Conservation (phyloP, 2,329 filamentous ascomycete species). For the Allantophomopsis lycopodina region DNA sequence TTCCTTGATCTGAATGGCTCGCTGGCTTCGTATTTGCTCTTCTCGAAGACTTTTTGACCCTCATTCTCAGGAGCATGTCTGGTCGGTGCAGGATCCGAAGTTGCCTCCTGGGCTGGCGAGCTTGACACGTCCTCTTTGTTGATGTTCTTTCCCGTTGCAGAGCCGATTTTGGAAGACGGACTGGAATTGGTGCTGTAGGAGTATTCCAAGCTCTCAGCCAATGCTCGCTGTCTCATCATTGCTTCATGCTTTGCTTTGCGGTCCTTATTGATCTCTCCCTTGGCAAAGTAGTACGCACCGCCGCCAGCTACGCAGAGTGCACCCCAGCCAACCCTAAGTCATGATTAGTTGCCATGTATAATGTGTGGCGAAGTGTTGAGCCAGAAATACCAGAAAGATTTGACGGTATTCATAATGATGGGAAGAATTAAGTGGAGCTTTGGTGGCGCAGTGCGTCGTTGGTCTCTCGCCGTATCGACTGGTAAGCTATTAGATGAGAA, state of each 20-base stretch:
- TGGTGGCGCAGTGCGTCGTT: no score
- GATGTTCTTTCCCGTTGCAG: background rate
- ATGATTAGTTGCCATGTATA: background rate
- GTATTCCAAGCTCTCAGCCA: slow-evolving; percentile 39
- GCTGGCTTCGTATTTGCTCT: slow-evolving; percentile 79
- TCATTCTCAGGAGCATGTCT: slow-evolving; percentile 65
- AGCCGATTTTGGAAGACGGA: slow-evolving; percentile 21
- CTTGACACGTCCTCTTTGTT: slow-evolving; percentile 37
- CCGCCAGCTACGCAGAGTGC: slow-evolving; percentile 82
- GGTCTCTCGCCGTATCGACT: no score
- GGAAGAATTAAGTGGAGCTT: no score
- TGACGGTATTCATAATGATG: no score
- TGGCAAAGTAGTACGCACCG: slow-evolving; percentile 91
- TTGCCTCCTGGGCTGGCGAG: slow-evolving; percentile 59
- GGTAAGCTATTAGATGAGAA: no score
- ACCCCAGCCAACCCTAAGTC: slow-evolving; percentile 74
- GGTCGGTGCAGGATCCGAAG: slow-evolving; percentile 72
- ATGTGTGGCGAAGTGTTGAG: background rate
- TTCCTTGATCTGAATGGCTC: slow-evolving; percentile 65
- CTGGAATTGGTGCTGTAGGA: slow-evolving; percentile 22
- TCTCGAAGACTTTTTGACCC: slow-evolving; percentile 52
- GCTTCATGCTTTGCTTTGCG: slow-evolving; percentile 57
- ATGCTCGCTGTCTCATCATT: slow-evolving; percentile 43
- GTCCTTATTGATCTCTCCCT: slow-evolving; percentile 86
- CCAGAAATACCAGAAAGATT: background rate